These are phyloP conservation scores for Magnusiomyces sp. DNA, from an alignment of 1,139 yeast genomes.

Conservation along the genomic window DNA sequence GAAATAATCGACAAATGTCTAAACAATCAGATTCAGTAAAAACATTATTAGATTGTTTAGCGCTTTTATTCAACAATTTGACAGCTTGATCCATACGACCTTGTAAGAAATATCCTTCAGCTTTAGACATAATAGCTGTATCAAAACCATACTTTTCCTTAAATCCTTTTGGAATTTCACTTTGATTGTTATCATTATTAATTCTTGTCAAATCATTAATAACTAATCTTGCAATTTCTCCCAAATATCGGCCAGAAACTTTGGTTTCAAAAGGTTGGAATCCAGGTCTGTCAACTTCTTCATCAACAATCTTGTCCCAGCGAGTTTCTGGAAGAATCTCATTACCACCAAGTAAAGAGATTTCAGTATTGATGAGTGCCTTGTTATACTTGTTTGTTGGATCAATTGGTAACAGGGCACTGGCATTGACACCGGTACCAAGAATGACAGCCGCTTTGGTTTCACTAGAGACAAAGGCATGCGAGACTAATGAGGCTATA, in stretches of 20 bases:
- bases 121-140: slow-evolving; percentile 23
- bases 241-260: slow-evolving; percentile 81
- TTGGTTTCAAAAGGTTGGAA: slow-evolving; percentile 82
- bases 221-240: slow-evolving; percentile 68
- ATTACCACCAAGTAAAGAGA: slow-evolving; percentile 27
- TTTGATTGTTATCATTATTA: slow-evolving; percentile 43
- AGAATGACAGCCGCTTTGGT: slow-evolving; percentile 79
- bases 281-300: slow-evolving; percentile 60
- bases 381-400: slow-evolving; percentile 7
- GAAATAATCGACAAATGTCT: slow-evolving; percentile 52
- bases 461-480: slow-evolving; percentile 56
- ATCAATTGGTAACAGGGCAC: slow-evolving; percentile 23
- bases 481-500: slow-evolving; percentile 72
- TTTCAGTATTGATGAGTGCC: slow-evolving; percentile 30
- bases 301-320: slow-evolving; percentile 64
- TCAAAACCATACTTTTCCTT: slow-evolving; percentile 22
- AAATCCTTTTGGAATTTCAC: slow-evolving; percentile 23
- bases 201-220: slow-evolving; percentile 48
- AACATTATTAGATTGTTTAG: too few relatives aligned
- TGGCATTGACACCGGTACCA: slow-evolving; percentile 83
- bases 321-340: slow-evolving; percentile 57
- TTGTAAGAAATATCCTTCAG: slow-evolving; percentile 22
- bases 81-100: slow-evolving; percentile 19
- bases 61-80: slow-evolving; percentile 15
- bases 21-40: slow-evolving; percentile 23